These are phyloP conservation scores for Spathaspora sp. DNA, from an alignment of 1,139 yeast genomes.

Conservation along the genomic window DNA sequence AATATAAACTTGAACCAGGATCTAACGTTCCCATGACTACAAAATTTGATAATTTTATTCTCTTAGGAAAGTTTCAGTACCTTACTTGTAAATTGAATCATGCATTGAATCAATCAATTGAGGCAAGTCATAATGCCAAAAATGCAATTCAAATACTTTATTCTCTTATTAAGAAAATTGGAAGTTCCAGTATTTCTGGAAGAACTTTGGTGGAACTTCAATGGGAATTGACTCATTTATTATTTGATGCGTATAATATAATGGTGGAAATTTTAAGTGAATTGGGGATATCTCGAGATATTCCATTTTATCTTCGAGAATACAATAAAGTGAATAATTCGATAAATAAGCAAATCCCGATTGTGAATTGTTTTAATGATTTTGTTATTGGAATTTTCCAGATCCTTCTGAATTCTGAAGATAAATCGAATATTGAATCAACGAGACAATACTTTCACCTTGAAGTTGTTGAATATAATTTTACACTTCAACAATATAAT, in stretches of 20 bases:
- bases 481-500: slow-evolving; percentile 5
- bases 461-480: slow-evolving; percentile 8
- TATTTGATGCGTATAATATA: slow-evolving; percentile 34
- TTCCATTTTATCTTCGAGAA: slow-evolving; percentile 50
- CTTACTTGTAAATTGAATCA: slow-evolving; percentile 24
- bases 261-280: slow-evolving; percentile 38
- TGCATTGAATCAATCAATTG: slow-evolving; percentile 16
- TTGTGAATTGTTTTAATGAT: slow-evolving; percentile 26
- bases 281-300: slow-evolving; percentile 56
- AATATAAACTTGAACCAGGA: slow-evolving; percentile 23
- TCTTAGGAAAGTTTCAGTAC: slow-evolving; percentile 36
- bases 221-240: slow-evolving; percentile 33
- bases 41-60: slow-evolving; percentile 33
- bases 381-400: slow-evolving; percentile 20
- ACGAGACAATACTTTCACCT: neutral
- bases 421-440: slow-evolving; percentile 2
- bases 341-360: slow-evolving; percentile 20
- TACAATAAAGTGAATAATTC: slow-evolving; percentile 34
- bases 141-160: slow-evolving; percentile 41
- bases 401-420: slow-evolving; percentile 13
- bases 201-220: slow-evolving; percentile 24
- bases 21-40: slow-evolving; percentile 18
- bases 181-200: slow-evolving; percentile 20
- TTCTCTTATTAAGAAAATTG: slow-evolving; percentile 39
- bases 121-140: slow-evolving; percentile 31